These are phyloP conservation scores for Ophiobolus disseminans DNA, from an alignment of 2,329 filamentous ascomycete species.

Conservation along the genomic window DNA sequence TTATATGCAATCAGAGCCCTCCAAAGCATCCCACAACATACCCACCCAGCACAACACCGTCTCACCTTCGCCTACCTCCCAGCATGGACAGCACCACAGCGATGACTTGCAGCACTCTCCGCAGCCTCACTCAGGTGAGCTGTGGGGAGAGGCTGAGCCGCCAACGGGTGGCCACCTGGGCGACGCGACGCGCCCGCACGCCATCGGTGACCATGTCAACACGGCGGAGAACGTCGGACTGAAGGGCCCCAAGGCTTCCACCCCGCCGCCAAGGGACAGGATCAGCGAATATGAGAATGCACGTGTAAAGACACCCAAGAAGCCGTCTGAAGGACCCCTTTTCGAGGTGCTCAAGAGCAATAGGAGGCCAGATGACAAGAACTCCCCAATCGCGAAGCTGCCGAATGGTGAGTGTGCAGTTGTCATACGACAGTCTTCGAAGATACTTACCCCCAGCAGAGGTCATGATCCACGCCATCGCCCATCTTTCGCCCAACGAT, in stretches of 20 bases:
- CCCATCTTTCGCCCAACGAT: conserved; percentile 85
- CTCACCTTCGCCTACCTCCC: conserved; percentile 52
- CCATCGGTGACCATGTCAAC: conserved; percentile 15
- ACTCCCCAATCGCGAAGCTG: conserved; percentile 64
- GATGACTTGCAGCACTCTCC: conserved; percentile 55
- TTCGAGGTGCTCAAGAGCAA: conserved; percentile 62
- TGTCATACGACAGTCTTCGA: neutral
- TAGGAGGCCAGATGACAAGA: conserved; percentile 53
- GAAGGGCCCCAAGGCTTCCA: conserved; percentile 27
- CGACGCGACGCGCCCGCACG: conserved; percentile 31
- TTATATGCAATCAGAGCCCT: conserved; percentile 72
- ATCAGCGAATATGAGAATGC: conserved; percentile 64
- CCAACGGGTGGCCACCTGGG: conserved; percentile 21
- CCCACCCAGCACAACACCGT: conserved; percentile 49
- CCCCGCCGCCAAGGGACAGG: conserved; percentile 53
- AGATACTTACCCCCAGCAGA: conserved; percentile 63
- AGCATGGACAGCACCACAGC: conserved; percentile 64
- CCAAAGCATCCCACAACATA: conserved; percentile 58
- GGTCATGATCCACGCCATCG: conserved; percentile 88
- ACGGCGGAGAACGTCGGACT: conserved; percentile 34
- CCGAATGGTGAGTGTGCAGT: conserved; percentile 74
- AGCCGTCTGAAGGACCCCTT: conserved; percentile 51
- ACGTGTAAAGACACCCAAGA: conserved; percentile 48
- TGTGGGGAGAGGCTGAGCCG: conserved; percentile 35
- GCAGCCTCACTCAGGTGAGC: conserved; percentile 47